phyloP scores from a whole-genome alignment of 345 rosid genomes.

The Eucalyptus curtisii region DNA sequence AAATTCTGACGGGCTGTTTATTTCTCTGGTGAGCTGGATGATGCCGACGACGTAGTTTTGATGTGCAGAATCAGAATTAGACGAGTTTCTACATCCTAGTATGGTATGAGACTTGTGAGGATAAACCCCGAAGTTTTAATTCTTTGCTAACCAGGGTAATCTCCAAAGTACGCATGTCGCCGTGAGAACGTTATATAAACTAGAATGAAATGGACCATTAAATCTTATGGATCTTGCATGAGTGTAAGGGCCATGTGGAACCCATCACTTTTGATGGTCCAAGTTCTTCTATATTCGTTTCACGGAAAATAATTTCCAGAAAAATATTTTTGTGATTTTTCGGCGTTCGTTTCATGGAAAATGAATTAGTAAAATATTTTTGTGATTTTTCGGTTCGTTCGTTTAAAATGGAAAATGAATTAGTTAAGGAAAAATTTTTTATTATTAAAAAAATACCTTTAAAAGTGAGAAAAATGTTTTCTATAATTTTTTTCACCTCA shows the following conservation, averaged over 20 bases:
- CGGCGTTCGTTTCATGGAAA: accelerated
- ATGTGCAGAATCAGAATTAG: background rate
- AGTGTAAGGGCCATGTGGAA: background rate
- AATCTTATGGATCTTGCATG: background rate
- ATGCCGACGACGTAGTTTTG: background rate
- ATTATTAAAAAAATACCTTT: too few species aligned
- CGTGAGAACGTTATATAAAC: background rate
- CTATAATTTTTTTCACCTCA: too few species aligned
- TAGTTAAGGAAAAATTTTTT: too few species aligned
- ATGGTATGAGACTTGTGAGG: background rate
- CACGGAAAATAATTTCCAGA: too few species aligned
- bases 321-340: too few species aligned
- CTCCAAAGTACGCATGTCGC: background rate
- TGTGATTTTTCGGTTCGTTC: accelerated
- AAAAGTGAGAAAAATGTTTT: too few species aligned
- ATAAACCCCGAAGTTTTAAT: background rate
- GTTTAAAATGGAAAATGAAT: too few species aligned
- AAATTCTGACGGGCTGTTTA: background rate
- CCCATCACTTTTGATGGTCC: background rate
- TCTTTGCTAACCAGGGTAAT: background rate
- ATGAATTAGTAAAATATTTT: too few species aligned
- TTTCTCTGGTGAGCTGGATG: background rate
- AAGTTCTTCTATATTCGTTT: background rate
- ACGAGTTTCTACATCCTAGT: background rate
- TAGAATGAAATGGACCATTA: background rate